Base-by-base conservation (phyloP, 2,329 filamentous ascomycete species). In the Colletotrichum paranaense region DNA sequence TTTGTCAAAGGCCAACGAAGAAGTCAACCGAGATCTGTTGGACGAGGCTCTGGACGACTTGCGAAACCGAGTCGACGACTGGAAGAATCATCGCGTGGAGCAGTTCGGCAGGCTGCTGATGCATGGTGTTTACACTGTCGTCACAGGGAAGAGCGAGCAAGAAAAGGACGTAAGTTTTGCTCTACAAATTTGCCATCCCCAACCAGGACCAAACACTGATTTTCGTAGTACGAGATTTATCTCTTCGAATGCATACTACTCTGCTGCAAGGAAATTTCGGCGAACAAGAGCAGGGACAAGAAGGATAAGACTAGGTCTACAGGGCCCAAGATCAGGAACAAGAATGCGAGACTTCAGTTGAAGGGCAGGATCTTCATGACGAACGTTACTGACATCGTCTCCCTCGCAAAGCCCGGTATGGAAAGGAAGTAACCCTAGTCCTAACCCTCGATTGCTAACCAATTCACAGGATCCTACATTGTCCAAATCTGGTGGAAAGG, bases 401-500 rank as follows among this genome's bases (percentile, higher is more conserved):
- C 93, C 22, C 87, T 97, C 73, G 92, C 93, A 62, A 98, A 95
- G 82, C 94, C 95, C 83, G 95, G 95, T 97, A 90, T 80, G 89
- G 80, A 71, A n/a, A 16, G 28, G 19, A 26, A 49, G 32, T 7
- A 42, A 11, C 19, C 19, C 16, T 24, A 3, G n/a, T 19, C 16
- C 55, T 22, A n/a, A 26, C 35, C 65, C 75, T 14, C 26, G 35
- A 49, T 60, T 19, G 63, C n/a, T 57, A 32, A 52, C 73, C 46
- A 72, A 55, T 62, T 69, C 71, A 12, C 78, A 97, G 95, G 95
- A 60, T 96, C 94, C 12, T 98, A 98, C 81, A 96, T 94, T 2
- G 94, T 98, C 74, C 96, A 98, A 80, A 98, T 99, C 68, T 98
- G 95, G 88, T 99, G 97, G 97, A 98, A 97, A 84, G 96, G 96